Base-by-base conservation (phyloP, 768 basidiomycete genomes). In the Agaricus bisporus region DNA sequence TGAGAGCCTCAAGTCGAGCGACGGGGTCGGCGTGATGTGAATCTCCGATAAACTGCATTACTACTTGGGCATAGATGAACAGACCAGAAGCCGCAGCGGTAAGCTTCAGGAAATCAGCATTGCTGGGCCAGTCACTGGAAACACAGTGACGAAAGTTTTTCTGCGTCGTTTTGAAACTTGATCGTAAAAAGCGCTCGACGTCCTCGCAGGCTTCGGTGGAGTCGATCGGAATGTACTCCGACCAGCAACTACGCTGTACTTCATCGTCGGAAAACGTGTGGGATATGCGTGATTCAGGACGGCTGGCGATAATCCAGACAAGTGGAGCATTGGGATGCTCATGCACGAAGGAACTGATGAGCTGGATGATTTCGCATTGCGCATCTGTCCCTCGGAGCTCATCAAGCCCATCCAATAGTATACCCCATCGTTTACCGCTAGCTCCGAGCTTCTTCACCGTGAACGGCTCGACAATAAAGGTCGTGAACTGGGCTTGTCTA, bases 391-490 rank as follows among this genome's bases (percentile, higher is more conserved):
- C 49, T 8, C 17, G 17, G 28, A 39, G 41, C 14, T 51, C 41
- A 12, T 51, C 49, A 17, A 51, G 20, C 2, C 49, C 49, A 42
- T 51, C 49, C n/a, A 51, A 4, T 2, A 51, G 12, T 17, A 51
- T 43, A 2, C n/a, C 15, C 25, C 9, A 12, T 22, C 10, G 3
- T 43, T 10, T 4, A 3, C 7, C 8, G 1, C 10, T 29, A 1
- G 15, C 9, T 11, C 15, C 28, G 5, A 51, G 2, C n/a, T 14
- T 1, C 26, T 26, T 15, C 10, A 7, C 15, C 14, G 12, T 18
- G 17, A 42, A 51, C 4, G 49, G 49, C 6, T 32, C 49, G 1
- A 32, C 28, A 11, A 51, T 51, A 18, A 51, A 35, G 3, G 18
- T 42, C 3, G 18, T 17, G 29, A 51, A 51, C 11, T 51, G 49